phyloP scores from a whole-genome alignment of 176 grass and related monocot genomes.

The Lolium rigidum region DNA sequence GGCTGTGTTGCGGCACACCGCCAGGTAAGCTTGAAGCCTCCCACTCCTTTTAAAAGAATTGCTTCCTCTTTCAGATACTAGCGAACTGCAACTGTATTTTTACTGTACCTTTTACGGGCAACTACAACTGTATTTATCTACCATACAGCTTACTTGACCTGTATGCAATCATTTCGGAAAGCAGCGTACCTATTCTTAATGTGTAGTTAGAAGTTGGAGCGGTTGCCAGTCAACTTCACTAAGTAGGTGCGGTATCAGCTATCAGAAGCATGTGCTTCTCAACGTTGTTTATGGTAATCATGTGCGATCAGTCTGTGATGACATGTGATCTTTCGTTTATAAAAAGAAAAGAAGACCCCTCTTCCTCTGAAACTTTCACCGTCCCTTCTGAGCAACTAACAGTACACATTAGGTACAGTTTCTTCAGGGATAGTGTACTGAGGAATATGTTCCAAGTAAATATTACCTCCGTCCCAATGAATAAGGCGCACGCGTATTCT shows the following conservation, averaged over 20 bases:
- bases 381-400: slow-evolving; percentile 2
- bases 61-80: not conserved
- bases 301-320: slow-evolving; percentile 33
- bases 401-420: slow-evolving; percentile 34
- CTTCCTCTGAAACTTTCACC: slow-evolving; percentile 16
- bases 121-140: not conserved
- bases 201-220: slow-evolving; percentile 19
- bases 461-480: too few relatives aligned
- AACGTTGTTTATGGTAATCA: slow-evolving; percentile 40
- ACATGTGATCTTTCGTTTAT: slow-evolving; percentile 45
- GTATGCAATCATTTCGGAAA: slow-evolving; percentile 31
- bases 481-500: too few relatives aligned
- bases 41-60: not conserved
- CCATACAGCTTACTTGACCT: slow-evolving; percentile 18
- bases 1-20: slow-evolving; percentile 64
- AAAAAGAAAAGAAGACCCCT: not conserved
- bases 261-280: slow-evolving; percentile 56
- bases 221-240: slow-evolving; percentile 56
- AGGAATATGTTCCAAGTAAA: not conserved
- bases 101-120: not conserved
- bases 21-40: slow-evolving; percentile 49
- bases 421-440: not conserved
- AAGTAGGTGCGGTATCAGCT: slow-evolving; percentile 49
- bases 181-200: not conserved
- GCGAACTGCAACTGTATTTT: not conserved